Base-by-base conservation (phyloP, 1,284 basidiomycete species). In the Melampsora larici-populina region DNA sequence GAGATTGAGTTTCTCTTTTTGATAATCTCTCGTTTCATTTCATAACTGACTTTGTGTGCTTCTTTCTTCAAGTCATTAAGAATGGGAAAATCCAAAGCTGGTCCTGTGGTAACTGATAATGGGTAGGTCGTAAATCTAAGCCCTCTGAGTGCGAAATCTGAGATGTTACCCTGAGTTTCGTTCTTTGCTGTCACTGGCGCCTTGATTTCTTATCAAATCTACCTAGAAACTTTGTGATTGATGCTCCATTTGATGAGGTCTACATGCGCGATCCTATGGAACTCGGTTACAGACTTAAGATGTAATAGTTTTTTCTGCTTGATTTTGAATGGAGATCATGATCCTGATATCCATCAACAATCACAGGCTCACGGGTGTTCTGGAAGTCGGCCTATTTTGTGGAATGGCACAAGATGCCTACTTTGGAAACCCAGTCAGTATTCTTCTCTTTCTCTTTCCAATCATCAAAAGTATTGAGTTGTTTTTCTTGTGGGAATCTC, bases 301-400 rank as follows among this genome's bases (percentile, higher is more conserved):
- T 82, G 81, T 82, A 46, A 43, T 78, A 70, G 77, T 79, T 79
- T 81, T 81, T 79, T 81, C 82, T 70, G 80, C 81, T 79, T 82
- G 18, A 29, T 40, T 55, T 15, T 46, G 79, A 43, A 78, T 83
- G n/a, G 65, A 81, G 33, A 76, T 63, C 48, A 78, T 80, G 67
- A 82, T 75, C 11, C 43, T 51, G 11, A 26, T 31, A 58, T 82
- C 26, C 18, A 70, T 94, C 86, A 88, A 36, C 46, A 15, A 55
- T 33, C 31, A 17, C 40, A 76, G 95, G 87, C 86, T 97, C 72
- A 98, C 96, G 0, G 96, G 97, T 78, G 94, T 99, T 15, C 91
- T 98, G 43, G 96, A 99, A 84, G 97, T 98, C 46, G 97, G 97
- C 0, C 85, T 99, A 29, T 99, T 99, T 87, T 94, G 92, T 83